phyloP scores from a whole-genome alignment of 2,329 filamentous ascomycete genomes.

The Penicillium sp. region DNA sequence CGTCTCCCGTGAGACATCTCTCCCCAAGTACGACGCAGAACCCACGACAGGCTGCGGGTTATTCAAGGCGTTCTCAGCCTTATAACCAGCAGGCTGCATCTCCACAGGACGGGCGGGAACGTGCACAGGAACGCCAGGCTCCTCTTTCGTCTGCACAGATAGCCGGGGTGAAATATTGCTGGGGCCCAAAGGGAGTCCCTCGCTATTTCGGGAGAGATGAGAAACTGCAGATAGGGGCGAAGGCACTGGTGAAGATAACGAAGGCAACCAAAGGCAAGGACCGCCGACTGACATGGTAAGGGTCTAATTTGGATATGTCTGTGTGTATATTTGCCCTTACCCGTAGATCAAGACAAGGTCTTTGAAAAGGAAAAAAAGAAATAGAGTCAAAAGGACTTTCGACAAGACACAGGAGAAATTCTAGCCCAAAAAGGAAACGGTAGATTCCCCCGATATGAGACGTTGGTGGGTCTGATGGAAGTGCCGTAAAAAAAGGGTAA shows the following conservation, averaged over 20 bases:
- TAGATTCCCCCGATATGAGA: slow-evolving; percentile 22
- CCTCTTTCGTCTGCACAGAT: slow-evolving; percentile 23
- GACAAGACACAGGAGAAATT: slow-evolving; percentile 3
- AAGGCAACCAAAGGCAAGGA: slow-evolving; percentile 37
- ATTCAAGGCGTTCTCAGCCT: slow-evolving; percentile 32
- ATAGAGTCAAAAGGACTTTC: background rate
- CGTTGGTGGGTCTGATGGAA: slow-evolving; percentile 30
- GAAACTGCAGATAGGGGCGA: slow-evolving; percentile 32
- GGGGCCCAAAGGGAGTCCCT: slow-evolving; percentile 22
- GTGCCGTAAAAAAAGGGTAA: slow-evolving; percentile 21
- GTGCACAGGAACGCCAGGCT: slow-evolving; percentile 10
- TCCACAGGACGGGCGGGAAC: slow-evolving; percentile 12
- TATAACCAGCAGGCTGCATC: slow-evolving; percentile 28
- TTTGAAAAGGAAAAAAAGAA: background rate
- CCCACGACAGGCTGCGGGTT: slow-evolving; percentile 10
- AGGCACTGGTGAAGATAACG: slow-evolving; percentile 31
- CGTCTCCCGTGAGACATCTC: slow-evolving; percentile 19
- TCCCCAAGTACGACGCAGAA: slow-evolving; percentile 16
- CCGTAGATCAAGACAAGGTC: slow-evolving; percentile 5
- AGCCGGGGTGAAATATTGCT: slow-evolving; percentile 22
- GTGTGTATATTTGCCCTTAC: slow-evolving; percentile 5
- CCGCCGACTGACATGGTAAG: slow-evolving; percentile 39
- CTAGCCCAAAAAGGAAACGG: slow-evolving; percentile 9
- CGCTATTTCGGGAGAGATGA: slow-evolving; percentile 29
- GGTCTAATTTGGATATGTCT: slow-evolving; percentile 5